phyloP scores from a whole-genome alignment of 2,329 filamentous ascomycete species.

The Fusarium chlamydosporum region DNA sequence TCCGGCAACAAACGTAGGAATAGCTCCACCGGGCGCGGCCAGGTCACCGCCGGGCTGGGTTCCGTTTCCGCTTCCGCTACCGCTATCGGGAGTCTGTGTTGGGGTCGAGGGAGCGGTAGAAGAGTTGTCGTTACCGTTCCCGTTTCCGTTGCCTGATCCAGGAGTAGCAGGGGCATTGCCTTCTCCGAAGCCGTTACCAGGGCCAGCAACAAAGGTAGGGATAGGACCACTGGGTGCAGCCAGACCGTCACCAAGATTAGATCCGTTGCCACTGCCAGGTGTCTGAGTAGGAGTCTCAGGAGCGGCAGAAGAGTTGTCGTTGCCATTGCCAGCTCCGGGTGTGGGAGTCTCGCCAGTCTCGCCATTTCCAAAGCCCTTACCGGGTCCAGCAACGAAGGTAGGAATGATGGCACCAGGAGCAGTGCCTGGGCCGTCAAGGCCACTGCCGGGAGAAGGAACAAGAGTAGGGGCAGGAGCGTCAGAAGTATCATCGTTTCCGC shows the following conservation, averaged over 20 bases:
- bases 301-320: slow-evolving; percentile 9
- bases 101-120: neutral
- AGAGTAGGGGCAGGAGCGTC: slow-evolving; percentile 29
- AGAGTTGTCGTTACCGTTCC: neutral
- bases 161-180: slow-evolving; percentile 9
- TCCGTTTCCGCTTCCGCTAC: slow-evolving; percentile 14
- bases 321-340: slow-evolving; percentile 12
- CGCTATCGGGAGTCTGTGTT: slow-evolving; percentile 14
- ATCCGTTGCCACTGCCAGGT: slow-evolving; percentile 14
- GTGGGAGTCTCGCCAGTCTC: slow-evolving; percentile 1
- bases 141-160: neutral
- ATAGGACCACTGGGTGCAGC: slow-evolving; percentile 9
- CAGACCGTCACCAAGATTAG: neutral
- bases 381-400: slow-evolving; percentile 31
- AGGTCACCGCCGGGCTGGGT: neutral
- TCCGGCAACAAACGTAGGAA: slow-evolving; percentile 26
- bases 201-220: slow-evolving; percentile 24
- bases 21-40: slow-evolving; percentile 9
- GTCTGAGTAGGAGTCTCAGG: slow-evolving; percentile 21
- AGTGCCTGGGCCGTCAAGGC: slow-evolving; percentile 28
- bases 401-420: slow-evolving; percentile 16
- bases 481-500: slow-evolving; percentile 15
- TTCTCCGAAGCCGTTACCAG: slow-evolving; percentile 28
- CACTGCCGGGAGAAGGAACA: slow-evolving; percentile 31
- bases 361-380: slow-evolving; percentile 23